A percentile compares a stretch with the other conserved stretches of the same genome.
Evolutionary conservation across 1,139 yeast genomes (phyloP).

Genomic region (Protomyces lactucae-debilis): DNA sequence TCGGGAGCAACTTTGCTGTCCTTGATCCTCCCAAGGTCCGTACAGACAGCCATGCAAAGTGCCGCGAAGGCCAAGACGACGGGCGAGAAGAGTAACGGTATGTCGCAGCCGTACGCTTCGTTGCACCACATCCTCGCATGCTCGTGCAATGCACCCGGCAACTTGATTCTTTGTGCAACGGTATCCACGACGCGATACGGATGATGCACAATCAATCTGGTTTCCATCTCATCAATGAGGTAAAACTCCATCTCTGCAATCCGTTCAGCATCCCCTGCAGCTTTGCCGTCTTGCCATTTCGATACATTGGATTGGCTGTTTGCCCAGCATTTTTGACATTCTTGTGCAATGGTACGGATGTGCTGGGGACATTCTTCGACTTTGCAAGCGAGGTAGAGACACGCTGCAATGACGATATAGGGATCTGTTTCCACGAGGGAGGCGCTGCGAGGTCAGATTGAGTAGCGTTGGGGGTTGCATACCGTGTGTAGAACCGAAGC

Average conservation of each 20-base stretch:
- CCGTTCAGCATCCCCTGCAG: conserved; percentile 85
- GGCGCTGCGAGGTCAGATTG: conserved; percentile 36
- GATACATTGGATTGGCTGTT: neutral
- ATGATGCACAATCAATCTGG: conserved; percentile 76
- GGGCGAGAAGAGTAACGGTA: conserved; percentile 78
- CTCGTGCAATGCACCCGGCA: neutral
- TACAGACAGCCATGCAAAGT: conserved; percentile 41
- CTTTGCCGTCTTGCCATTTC: conserved; percentile 77
- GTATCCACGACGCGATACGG: conserved; percentile 53
- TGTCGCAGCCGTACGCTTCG: conserved; percentile 83
- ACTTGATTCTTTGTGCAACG: neutral
- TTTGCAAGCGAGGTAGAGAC: conserved; percentile 84
- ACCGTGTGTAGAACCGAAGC: conserved; percentile 66
- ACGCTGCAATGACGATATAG: conserved; percentile 74
- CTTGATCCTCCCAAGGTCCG: neutral
- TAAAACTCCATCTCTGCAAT: conserved; percentile 97
- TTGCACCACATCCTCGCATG: conserved; percentile 72
- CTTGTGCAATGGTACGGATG: conserved; percentile 72
- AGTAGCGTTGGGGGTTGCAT: conserved; percentile 40
- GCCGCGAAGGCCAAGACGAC: conserved; percentile 84
- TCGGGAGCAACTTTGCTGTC: neutral
- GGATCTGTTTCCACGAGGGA: conserved; percentile 59
- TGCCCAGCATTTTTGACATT: conserved; percentile 60
- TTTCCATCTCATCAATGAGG: conserved; percentile 79
- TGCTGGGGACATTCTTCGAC: conserved; percentile 95